Conservation (phyloP, 768 basidiomycete genomes). For the Collybiopsis confluens region DNA sequence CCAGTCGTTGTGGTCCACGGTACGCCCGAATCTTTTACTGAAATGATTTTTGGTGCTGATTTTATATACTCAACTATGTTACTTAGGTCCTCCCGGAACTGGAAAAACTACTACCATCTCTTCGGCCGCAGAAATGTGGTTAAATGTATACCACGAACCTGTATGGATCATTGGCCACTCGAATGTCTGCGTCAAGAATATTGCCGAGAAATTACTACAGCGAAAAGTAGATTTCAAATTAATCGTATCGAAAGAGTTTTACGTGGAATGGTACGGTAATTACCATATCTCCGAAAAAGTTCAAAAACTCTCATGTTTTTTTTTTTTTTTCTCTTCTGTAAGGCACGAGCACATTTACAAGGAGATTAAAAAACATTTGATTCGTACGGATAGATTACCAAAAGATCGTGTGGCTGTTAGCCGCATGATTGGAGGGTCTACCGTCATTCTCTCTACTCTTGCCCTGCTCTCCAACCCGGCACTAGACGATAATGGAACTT, state of each 20-base stretch:
- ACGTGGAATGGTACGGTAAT: conserved; percentile 36
- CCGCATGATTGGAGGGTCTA: conserved; percentile 21
- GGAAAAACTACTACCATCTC: conserved; percentile 53
- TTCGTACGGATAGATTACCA: conserved; percentile 40
- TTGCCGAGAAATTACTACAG: conserved; percentile 38
- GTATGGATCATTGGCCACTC: conserved; percentile 45
- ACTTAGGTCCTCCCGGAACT: conserved; percentile 45
- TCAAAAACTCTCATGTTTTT: no score
- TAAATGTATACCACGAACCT: conserved; percentile 8
- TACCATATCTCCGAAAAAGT: no score
- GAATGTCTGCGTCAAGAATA: conserved; percentile 48
- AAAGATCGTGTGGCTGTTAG: conserved; percentile 17
- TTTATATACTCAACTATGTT: background rate
- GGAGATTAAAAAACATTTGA: conserved; percentile 25
- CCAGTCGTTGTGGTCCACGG: conserved; percentile 36
- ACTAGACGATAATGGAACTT: conserved; percentile 28
- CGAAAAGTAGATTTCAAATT: conserved; percentile 34
- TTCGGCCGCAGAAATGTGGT: conserved; percentile 36
- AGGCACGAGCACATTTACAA: conserved; percentile 52
- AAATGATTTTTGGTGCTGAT: background rate
- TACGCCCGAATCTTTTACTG: conserved; percentile 10
- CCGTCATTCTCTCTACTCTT: conserved; percentile 43
- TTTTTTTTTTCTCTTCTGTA: no score
- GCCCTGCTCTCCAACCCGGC: conserved; percentile 46
- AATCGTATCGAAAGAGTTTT: conserved; percentile 44